Percentiles rank a stretch among this genome's conserved stretches.
Conservation (phyloP, 257 asterid genomes). For the Knoxia roxburghii region DNA sequence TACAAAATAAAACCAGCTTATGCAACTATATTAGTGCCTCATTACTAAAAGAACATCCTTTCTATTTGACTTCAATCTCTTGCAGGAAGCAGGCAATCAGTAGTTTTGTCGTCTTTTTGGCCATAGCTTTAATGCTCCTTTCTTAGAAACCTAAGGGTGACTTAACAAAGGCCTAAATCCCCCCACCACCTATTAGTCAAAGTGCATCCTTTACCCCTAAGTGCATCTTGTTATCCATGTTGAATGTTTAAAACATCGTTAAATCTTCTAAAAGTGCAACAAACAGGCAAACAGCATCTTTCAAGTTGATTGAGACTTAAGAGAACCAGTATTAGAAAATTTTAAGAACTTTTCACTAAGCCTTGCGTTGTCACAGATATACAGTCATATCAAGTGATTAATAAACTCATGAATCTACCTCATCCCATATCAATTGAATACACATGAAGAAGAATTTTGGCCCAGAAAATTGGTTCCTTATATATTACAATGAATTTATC, state of each 20-base stretch:
- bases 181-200: not conserved
- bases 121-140: not conserved
- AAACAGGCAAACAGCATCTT: too few relatives aligned
- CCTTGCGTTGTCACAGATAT: too few relatives aligned
- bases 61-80: not conserved
- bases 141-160: not conserved
- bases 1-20: not conserved
- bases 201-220: not conserved
- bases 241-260: not conserved
- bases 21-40: not conserved
- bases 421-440: not conserved
- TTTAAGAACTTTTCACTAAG: not conserved
- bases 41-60: not conserved
- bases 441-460: not conserved
- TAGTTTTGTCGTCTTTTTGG: not conserved
- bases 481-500: not conserved
- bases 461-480: not conserved
- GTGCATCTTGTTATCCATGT: too few relatives aligned
- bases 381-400: not conserved
- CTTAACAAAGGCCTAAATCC: not conserved
- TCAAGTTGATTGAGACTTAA: too few relatives aligned
- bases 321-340: not conserved
- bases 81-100: not conserved
- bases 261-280: not conserved
- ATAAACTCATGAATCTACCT: not conserved